These are phyloP conservation scores for Guyanaporus albipodus DNA, from an alignment of 768 basidiomycete genomes.

Conservation along the genomic window DNA sequence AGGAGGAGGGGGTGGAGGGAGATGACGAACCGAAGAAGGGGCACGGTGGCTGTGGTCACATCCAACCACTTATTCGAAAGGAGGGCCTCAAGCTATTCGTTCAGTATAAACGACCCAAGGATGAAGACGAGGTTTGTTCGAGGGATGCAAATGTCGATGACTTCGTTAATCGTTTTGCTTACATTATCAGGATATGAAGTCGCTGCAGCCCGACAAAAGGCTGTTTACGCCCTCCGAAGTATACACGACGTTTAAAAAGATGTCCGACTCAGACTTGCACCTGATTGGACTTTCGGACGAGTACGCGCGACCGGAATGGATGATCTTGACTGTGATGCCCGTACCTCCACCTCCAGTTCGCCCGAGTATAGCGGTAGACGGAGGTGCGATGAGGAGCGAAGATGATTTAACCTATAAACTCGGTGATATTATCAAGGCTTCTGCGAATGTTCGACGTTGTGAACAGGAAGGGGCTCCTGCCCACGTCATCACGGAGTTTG, in stretches of 20 bases:
- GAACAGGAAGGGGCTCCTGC: slow-evolving; percentile 97
- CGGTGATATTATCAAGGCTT: slow-evolving; percentile 94
- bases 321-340: slow-evolving; percentile 97
- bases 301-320: slow-evolving; percentile 98
- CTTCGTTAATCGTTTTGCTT: slow-evolving; percentile 10
- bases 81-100: slow-evolving; percentile 94
- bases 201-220: slow-evolving; percentile 77
- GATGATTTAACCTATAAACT: slow-evolving; percentile 99
- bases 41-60: slow-evolving; percentile 96
- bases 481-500: slow-evolving; percentile 93
- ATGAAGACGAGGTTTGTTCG: slow-evolving; percentile 86
- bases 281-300: slow-evolving; percentile 91
- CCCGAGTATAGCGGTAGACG: slow-evolving; percentile 96
- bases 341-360: slow-evolving; percentile 98
- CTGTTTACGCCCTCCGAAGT: slow-evolving; percentile 81
- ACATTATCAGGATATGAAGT: slow-evolving; percentile 74
- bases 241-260: slow-evolving; percentile 95
- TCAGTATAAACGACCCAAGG: slow-evolving; percentile 92
- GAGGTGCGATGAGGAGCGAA: slow-evolving; percentile 94
- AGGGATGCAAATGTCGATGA: slow-evolving; percentile 1
- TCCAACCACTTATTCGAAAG: slow-evolving; percentile 86
- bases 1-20: slow-evolving; percentile 75
- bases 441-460: slow-evolving; percentile 84
- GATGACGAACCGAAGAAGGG: slow-evolving; percentile 74
- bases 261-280: slow-evolving; percentile 82